Conservation (phyloP, 331 rosid species). For the Rosa hybrid region DNA sequence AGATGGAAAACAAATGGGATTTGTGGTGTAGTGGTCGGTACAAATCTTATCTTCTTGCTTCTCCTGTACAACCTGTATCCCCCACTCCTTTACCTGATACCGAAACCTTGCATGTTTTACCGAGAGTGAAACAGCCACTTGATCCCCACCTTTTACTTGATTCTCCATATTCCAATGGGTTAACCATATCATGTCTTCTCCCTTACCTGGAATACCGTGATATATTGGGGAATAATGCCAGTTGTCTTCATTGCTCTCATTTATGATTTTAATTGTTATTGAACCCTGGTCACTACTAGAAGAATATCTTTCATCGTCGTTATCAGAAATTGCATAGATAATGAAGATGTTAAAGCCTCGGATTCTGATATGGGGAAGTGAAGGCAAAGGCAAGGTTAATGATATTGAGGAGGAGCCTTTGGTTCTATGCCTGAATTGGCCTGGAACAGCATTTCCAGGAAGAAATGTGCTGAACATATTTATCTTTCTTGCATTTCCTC, state of each 20-base stretch:
- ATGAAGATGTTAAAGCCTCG: not conserved
- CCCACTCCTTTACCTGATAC: not conserved
- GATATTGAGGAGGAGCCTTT: not conserved
- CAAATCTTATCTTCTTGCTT: too few species aligned
- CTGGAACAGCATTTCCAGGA: not conserved
- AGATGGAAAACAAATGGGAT: too few species aligned
- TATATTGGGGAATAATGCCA: not conserved
- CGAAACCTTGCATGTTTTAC: too few species aligned
- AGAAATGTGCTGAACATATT: not conserved
- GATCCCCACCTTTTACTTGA: not conserved
- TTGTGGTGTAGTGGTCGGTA: not conserved
- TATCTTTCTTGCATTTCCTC: not conserved
- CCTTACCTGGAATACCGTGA: not conserved
- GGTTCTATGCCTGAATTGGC: not conserved
- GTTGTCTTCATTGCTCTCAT: not conserved
- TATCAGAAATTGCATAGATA: not conserved
- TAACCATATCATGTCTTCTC: constrained; percentile 12
- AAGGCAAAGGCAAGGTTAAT: not conserved
- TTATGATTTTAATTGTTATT: not conserved
- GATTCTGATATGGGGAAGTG: not conserved
- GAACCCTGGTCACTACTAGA: not conserved
- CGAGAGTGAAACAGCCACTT: not conserved
- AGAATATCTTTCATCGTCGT: not conserved
- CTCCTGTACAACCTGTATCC: not conserved
- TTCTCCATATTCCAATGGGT: not conserved